phyloP scores from a whole-genome alignment of 257 asterid genomes.

The Nicotiana undulata region DNA sequence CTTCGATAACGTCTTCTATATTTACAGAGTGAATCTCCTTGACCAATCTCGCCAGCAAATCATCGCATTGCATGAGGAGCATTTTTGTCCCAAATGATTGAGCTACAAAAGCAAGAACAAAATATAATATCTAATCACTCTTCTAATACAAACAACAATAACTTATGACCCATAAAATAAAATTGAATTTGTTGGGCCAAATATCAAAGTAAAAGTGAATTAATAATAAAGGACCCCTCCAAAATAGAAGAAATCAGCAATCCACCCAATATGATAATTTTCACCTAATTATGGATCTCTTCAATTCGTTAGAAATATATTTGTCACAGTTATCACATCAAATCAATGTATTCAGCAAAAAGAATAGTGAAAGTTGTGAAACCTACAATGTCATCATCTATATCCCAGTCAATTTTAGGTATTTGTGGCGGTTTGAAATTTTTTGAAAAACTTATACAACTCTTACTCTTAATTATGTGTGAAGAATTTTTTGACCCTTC shows the following conservation, averaged over 20 bases:
- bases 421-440: too few relatives aligned
- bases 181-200: background rate
- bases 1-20: background rate
- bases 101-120: conserved; percentile 24
- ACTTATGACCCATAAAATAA: background rate
- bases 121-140: background rate
- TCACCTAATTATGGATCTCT: conserved; percentile 44
- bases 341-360: background rate
- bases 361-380: background rate
- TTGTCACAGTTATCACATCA: background rate
- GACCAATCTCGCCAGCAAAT: background rate
- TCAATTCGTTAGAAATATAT: conserved; percentile 44
- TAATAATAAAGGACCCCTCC: background rate
- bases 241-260: too few relatives aligned
- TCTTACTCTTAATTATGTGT: too few relatives aligned
- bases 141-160: background rate
- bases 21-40: background rate
- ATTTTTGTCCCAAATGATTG: conserved; percentile 62
- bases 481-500: too few relatives aligned
- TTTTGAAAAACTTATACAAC: too few relatives aligned
- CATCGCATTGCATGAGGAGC: conserved; percentile 50
- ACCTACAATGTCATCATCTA: conserved; percentile 19
- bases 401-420: too few relatives aligned
- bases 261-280: too few relatives aligned
- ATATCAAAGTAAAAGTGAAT: conserved; percentile 1